Conservation (phyloP, 768 basidiomycete genomes). For the Lactarius sanguifluus region DNA sequence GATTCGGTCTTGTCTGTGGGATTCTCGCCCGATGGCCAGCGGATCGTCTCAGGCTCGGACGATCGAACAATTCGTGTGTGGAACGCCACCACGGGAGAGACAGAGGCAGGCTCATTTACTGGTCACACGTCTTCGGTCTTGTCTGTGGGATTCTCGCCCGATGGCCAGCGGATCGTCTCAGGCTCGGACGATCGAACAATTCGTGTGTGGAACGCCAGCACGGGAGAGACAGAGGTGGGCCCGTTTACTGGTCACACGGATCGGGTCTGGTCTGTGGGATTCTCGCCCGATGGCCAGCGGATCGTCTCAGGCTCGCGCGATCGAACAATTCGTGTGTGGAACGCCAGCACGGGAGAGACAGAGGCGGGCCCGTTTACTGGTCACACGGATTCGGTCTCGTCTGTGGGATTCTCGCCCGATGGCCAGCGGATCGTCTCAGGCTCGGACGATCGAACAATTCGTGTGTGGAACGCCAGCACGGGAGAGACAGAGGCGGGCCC, state of each 20-base stretch:
- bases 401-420: not conserved
- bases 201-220: too few species aligned
- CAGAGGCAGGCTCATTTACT: too few species aligned
- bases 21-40: slow-evolving; percentile 11
- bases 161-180: too few species aligned
- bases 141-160: too few species aligned
- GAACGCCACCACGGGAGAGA: not conserved
- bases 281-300: not conserved
- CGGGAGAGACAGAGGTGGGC: too few species aligned
- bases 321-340: not conserved
- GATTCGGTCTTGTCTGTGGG: not conserved
- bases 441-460: too few species aligned
- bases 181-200: too few species aligned
- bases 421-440: too few species aligned
- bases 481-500: too few species aligned
- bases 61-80: slow-evolving; percentile 14
- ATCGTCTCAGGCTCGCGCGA: not conserved
- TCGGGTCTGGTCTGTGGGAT: not conserved
- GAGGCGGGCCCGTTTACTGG: not conserved
- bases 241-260: too few species aligned
- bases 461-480: too few species aligned
- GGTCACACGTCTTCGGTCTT: too few species aligned
- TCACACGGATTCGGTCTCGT: accelerated
- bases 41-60: slow-evolving; percentile 5
- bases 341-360: not conserved